Base-by-base conservation (phyloP, 768 basidiomycete genomes). In the Hortiboletus flavorubellus region DNA sequence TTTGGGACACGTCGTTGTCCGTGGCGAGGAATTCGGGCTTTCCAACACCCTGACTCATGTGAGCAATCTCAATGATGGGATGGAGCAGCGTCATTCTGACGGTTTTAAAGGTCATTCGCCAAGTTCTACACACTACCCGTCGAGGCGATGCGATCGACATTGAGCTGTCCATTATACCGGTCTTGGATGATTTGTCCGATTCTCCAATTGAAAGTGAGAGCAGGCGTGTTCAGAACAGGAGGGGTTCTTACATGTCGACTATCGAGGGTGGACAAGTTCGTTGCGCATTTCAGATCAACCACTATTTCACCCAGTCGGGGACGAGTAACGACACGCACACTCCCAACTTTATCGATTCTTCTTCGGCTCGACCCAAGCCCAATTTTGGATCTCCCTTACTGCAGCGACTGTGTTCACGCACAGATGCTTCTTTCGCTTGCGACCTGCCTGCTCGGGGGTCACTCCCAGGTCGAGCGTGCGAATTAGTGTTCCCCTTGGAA, bases 41-140 rank as follows among this genome's bases (percentile, higher is more conserved):
- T 84, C 84, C 38, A 95, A 88, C 74, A 81, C 85, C 3, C 70
- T 97, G 53, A 85, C 85, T 38, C 89, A 94, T 78, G 95, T 96
- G 75, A 77, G 92, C 79, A 48, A 38, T 48, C 26, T 39, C 54
- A 33, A 15, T 35, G 55, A 23, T 34, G 38, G 35, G 49, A 33
- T 47, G 43, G 43, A 53, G 15, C 37, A 23, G 29, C 40, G 31
- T 40, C 43, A 37, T 63, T 51, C 64, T 72, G 47, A 67, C 56
- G 46, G 39, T 49, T 53, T 38, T 50, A 38, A 64, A 97, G 94
- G 79, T 94, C 58, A 73, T 93, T 49, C 89, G 93, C 31, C 95
- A 95, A 78, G 77, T 96, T 40, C 72, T 98, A 39, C 75, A 75
- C 42, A 82, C 84, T 33, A 77, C 90, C n/a, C 75, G 75, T 45